A percentile compares a stretch with the other conserved stretches of the same genome.
These are phyloP conservation scores for Ottelia alismoides DNA, from an alignment of 106 monocot genomes.

Conservation along the genomic window DNA sequence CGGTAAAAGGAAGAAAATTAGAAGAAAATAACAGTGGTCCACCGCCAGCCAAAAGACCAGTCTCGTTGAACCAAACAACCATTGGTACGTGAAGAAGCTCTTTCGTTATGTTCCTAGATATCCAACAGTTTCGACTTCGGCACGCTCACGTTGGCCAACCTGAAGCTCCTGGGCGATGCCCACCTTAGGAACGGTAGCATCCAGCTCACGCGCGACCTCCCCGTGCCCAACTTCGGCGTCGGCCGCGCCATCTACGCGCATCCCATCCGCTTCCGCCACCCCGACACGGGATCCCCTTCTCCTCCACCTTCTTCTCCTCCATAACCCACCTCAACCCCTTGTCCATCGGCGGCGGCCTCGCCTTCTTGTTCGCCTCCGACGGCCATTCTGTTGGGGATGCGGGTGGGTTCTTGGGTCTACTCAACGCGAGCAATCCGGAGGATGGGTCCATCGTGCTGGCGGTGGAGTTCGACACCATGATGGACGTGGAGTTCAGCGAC, in stretches of 20 bases:
- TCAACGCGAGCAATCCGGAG: conserved; percentile 16
- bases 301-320: conserved; percentile 82
- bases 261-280: conserved; percentile 49
- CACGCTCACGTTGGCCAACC: conserved; percentile 33
- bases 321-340: conserved; percentile 61
- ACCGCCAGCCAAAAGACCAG: no score
- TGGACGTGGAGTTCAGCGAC: conserved; percentile 76
- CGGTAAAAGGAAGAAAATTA: no score
- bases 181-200: conserved; percentile 81
- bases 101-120: no score
- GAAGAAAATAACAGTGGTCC: no score
- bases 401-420: conserved; percentile 63
- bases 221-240: conserved; percentile 73
- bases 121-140: conserved; percentile 56
- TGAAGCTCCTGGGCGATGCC: conserved; percentile 85
- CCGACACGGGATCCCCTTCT: conserved; percentile 39
- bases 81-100: no score
- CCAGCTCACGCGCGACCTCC: conserved; percentile 61
- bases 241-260: conserved; percentile 67
- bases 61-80: no score
- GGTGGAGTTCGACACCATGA: conserved; percentile 83
- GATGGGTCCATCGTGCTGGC: conserved; percentile 29
- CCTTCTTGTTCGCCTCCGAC: conserved; percentile 62
- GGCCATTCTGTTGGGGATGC: conserved; percentile 51
- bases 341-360: conserved; percentile 84